Base-by-base conservation (phyloP, 208 protist species). In the Trypanosoma mega region DNA sequence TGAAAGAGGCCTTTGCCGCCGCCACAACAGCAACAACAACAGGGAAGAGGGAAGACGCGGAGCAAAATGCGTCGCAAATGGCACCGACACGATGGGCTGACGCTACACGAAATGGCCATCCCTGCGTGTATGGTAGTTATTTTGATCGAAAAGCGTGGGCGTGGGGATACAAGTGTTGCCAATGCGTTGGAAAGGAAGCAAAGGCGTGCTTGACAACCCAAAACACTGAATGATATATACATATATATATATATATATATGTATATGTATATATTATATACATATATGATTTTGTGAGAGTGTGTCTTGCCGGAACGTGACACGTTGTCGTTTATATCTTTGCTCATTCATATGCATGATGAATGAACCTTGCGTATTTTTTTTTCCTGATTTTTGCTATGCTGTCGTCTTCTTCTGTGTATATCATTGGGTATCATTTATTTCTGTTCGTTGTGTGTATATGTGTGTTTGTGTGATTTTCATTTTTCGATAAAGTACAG, bases 81-180 rank as follows among this genome's bases (percentile, higher is more conserved):
- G 27, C 50, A 43, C 36, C 12, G 8, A 39, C 21, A 18, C 31
- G 48, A 11, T 41, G 27, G 12, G 53, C 34, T 11, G 14, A 29
- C 5, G 67, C 44, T 21, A 74, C 58, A 12, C 60, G 73, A 6
- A 81, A 80, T 50, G 81, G 82, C 24, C 88, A 94, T 59, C 6
- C 33, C n/a, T 62, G 26, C 33, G 72, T 76, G 8, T 94, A 76
- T 47, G 88, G 88, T 33, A 93, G 85, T 55, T 91, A 85, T 44
- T 91, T 92, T 51, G 81, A 92, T 31, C 23, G 71, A 6, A 34
- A 55, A 16, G 51, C 26, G 18, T 90, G 85, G 51, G 30, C 21
- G 2, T 95, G 89, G 86, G 89, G 85, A 7, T 95, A 93, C 62
- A 64, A 74, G 59, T 95, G 89, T 68, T 95, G 89, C 54, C 68